phyloP scores from a whole-genome alignment of 2,329 filamentous ascomycete species.

The Penicillium concentricum region DNA sequence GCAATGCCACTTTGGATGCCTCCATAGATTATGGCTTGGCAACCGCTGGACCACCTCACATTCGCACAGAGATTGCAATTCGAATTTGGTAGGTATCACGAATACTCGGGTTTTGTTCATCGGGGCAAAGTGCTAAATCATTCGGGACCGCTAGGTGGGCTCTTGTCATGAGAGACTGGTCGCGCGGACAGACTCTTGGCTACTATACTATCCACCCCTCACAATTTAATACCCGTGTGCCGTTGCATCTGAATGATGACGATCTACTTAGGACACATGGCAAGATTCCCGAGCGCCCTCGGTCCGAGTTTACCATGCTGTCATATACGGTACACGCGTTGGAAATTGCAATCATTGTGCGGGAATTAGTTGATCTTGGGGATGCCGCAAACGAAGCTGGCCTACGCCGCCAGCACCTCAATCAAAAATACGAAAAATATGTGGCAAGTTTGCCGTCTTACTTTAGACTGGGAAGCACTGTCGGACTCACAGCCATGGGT shows the following conservation, averaged over 20 bases:
- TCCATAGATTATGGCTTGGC: neutral
- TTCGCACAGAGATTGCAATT: neutral
- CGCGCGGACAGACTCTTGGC: constrained; percentile 16
- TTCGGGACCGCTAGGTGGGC: neutral
- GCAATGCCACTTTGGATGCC: neutral
- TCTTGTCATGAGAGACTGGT: constrained; percentile 18
- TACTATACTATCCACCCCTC: constrained; percentile 18
- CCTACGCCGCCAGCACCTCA: neutral
- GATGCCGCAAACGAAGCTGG: neutral
- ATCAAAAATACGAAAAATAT: constrained; percentile 10
- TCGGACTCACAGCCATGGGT: constrained; percentile 13
- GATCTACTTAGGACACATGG: neutral
- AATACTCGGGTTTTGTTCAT: neutral
- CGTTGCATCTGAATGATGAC: neutral
- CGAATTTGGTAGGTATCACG: neutral
- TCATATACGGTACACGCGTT: neutral
- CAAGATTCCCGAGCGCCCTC: neutral
- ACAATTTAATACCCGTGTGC: constrained; percentile 17
- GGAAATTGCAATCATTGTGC: neutral
- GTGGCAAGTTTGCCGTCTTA: constrained; percentile 7
- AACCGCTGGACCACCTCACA: neutral
- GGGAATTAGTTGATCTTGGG: neutral
- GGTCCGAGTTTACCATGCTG: neutral
- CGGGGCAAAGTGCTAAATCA: neutral
- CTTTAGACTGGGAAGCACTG: constrained; percentile 12